These are phyloP conservation scores for Cladosporium sp. DNA, from an alignment of 2,329 filamentous ascomycete species.

Conservation along the genomic window DNA sequence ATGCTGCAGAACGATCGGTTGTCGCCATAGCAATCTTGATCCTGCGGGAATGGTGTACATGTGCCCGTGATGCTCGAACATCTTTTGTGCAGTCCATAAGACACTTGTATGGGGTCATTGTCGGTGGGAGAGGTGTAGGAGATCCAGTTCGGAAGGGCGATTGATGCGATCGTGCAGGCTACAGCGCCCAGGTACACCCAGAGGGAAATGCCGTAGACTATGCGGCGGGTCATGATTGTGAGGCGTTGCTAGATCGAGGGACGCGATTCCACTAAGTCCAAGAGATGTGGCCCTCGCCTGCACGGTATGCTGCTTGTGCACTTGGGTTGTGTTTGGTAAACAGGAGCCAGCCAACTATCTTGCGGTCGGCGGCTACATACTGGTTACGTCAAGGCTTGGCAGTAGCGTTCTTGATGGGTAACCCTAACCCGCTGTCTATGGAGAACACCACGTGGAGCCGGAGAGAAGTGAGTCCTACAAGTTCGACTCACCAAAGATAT, in stretches of 20 bases:
- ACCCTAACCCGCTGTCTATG: neutral
- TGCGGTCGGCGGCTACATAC: neutral
- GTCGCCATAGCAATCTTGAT: conserved; percentile 62
- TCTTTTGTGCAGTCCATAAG: conserved; percentile 73
- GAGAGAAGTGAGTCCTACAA: conserved; percentile 4
- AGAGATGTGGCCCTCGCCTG: neutral
- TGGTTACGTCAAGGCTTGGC: conserved; percentile 3
- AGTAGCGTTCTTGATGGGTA: neutral
- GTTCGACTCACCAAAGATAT: neutral
- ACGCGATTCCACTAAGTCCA: neutral
- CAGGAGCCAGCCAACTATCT: neutral
- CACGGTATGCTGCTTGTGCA: neutral
- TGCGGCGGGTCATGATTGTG: conserved; percentile 43
- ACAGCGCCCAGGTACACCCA: conserved; percentile 54
- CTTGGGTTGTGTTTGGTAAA: neutral
- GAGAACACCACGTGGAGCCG: neutral
- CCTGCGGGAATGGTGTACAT: conserved; percentile 65
- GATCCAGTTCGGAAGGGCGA: conserved; percentile 68
- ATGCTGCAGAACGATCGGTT: conserved; percentile 80
- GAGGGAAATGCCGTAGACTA: conserved; percentile 47
- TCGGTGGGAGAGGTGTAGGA: conserved; percentile 43
- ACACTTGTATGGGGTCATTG: conserved; percentile 54
- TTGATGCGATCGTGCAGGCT: conserved; percentile 65
- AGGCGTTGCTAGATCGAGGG: neutral
- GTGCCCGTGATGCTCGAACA: conserved; percentile 66